Base-by-base conservation (phyloP, 2,329 filamentous ascomycete genomes). In the Aplosporella prunicola region DNA sequence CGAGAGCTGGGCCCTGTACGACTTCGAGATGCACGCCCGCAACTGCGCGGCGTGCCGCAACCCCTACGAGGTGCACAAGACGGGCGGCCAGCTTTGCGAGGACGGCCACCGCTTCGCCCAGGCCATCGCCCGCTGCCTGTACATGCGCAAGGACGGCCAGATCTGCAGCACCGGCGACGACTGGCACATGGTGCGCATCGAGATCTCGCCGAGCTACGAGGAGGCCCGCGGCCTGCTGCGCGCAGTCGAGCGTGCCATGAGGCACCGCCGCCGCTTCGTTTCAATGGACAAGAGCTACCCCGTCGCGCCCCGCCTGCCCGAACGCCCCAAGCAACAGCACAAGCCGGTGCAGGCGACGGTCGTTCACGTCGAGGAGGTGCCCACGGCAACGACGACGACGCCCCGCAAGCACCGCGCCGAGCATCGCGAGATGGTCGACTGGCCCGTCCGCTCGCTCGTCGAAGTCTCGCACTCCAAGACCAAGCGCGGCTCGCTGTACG, bases 11-110 rank as follows among this genome's bases (percentile, higher is more conserved):
- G 60, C 61, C 2, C 49, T 64, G 39, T 66, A 67, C 53, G 51
- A 66, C 55, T 68, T 67, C 41, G 66, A 69, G 47, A 55, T 51
- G 41, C 67, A 70, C 51, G 63, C 64, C 23, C 56, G 57, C 33
- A 57, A 56, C 43, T 70, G 67, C 51, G 49, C 45, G 29, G 52
- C 57, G 41, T 70, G 67, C 59, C 51, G 54, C 46, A 52, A 65
- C 45, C 63, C 66, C 2, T 62, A 63, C 43, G 53, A 62, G 22
- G 61, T 62, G 40, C 56, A 62, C 55, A 55, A 51, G 25, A 43
- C 49, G 40, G 57, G 56, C 45, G 49, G 55, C 14, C 56, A 58
- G 41, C 60, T 69, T 13, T 69, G 66, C 46, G 55, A 61, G 13
- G 46, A 47, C 15, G 66, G 66, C 32, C 61, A 64, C 44, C 46